Percentiles rank a stretch among this genome's conserved stretches.
Evolutionary conservation across 441 rosid genomes (phyloP).

Genomic region (Mallotus repandus): DNA sequence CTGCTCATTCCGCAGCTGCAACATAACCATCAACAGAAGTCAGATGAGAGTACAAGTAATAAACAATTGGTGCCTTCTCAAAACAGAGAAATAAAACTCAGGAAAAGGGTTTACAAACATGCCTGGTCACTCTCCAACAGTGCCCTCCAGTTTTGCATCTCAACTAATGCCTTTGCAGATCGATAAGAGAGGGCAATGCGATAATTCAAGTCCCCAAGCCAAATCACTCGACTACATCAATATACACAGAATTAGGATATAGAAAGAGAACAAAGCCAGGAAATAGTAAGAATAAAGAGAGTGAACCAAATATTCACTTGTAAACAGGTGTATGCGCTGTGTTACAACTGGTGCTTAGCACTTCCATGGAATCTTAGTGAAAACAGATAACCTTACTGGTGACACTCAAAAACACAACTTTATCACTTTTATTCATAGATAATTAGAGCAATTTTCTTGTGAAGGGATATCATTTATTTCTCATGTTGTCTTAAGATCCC

Average conservation of each 20-base stretch:
- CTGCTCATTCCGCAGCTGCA: slow-evolving; percentile 88
- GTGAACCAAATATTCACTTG: slow-evolving; percentile 3
- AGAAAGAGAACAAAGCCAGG: background rate
- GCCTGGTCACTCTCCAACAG: slow-evolving; percentile 94
- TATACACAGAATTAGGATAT: slow-evolving; percentile 16
- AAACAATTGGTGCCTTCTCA: background rate
- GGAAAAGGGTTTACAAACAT: slow-evolving; percentile 22
- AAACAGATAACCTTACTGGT: background rate
- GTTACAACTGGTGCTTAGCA: background rate
- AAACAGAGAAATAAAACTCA: background rate
- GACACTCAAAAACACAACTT: background rate
- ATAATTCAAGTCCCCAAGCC: slow-evolving; percentile 96
- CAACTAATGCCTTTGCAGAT: slow-evolving; percentile 96
- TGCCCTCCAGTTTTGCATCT: slow-evolving; percentile 99
- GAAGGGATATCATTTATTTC: background rate
- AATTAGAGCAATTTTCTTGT: background rate
- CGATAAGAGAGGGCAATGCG: slow-evolving; percentile 90
- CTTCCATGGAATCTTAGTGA: background rate
- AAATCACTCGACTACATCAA: slow-evolving; percentile 74
- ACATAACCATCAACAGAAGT: slow-evolving; percentile 15
- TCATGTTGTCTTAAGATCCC: slow-evolving; percentile 1
- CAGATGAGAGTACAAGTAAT: slow-evolving; percentile 10
- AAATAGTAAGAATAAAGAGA: background rate
- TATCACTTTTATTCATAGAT: background rate
- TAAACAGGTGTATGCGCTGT: background rate